Conservation (phyloP, 1,139 yeast genomes). For the Hyphopichia pseudoburtonii region DNA sequence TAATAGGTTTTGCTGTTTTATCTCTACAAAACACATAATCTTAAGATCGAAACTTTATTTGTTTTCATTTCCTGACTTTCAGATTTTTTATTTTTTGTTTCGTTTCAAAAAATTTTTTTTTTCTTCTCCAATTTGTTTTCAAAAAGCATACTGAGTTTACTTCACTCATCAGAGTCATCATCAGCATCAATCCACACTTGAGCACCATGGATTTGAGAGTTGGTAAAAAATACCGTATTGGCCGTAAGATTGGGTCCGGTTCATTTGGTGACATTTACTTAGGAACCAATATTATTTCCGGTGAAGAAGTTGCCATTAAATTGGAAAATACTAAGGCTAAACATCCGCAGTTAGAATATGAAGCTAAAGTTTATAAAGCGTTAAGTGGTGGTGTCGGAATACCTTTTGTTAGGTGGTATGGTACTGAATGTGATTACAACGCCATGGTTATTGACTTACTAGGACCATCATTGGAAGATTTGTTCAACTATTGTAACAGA, state of each 20-base stretch:
- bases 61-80: no score
- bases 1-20: no score
- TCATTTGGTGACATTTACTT: slow-evolving; percentile 96
- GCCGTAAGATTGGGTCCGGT: slow-evolving; percentile 95
- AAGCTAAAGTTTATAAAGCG: slow-evolving; percentile 92
- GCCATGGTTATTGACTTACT: slow-evolving; percentile 95
- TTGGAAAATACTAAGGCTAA: slow-evolving; percentile 86
- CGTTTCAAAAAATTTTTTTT: not conserved
- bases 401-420: slow-evolving; percentile 96
- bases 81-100: no score
- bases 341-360: slow-evolving; percentile 96
- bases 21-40: no score
- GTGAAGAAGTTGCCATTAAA: slow-evolving; percentile 97
- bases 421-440: slow-evolving; percentile 93
- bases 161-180: not conserved
- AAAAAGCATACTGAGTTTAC: not conserved
- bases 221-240: slow-evolving; percentile 92
- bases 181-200: not conserved
- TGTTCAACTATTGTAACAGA: slow-evolving; percentile 93
- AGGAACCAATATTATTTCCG: slow-evolving; percentile 89
- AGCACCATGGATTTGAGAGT: slow-evolving; percentile 71
- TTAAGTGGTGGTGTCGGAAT: slow-evolving; percentile 97
- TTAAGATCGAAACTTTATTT: no score
- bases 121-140: not conserved
- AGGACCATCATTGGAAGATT: slow-evolving; percentile 94